These are phyloP conservation scores for Rhizophagus sp. DNA, from an alignment of 192 early-diverging fungal genomes.

Conservation along the genomic window DNA sequence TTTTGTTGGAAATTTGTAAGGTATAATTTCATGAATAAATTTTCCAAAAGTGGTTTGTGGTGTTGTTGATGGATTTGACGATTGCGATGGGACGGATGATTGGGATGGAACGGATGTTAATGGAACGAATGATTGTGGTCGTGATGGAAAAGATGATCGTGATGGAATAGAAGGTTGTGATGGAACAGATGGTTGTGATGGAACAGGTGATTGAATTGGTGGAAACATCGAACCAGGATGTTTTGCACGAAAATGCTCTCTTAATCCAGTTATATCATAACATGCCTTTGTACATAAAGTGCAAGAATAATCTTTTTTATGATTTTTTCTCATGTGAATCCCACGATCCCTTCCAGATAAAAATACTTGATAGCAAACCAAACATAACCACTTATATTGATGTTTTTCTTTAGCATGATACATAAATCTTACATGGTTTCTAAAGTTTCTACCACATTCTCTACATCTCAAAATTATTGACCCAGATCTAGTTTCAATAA, in stretches of 20 bases:
- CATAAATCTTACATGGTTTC: not conserved
- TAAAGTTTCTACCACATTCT: not conserved
- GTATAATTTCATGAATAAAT: not conserved
- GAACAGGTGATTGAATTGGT: too few species aligned
- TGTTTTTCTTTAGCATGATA: not conserved
- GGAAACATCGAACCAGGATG: not conserved
- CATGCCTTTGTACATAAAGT: not conserved
- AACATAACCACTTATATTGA: not conserved
- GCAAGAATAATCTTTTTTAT: not conserved
- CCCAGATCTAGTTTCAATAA: not conserved
- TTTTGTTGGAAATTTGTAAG: not conserved
- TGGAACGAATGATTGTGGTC: too few species aligned
- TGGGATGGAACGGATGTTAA: too few species aligned
- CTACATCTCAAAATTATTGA: not conserved
- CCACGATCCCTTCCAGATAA: not conserved
- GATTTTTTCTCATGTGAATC: not conserved
- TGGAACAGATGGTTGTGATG: too few species aligned
- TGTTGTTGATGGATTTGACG: too few species aligned
- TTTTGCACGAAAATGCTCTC: not conserved
- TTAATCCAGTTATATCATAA: not conserved
- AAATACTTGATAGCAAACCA: not conserved
- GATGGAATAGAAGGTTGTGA: too few species aligned
- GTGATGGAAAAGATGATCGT: too few species aligned
- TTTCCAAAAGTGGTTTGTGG: not conserved
- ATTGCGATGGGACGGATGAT: too few species aligned